Evolutionary conservation across 176 grass and related monocot species (phyloP).

Genomic region (Tuctoria greenei): DNA sequence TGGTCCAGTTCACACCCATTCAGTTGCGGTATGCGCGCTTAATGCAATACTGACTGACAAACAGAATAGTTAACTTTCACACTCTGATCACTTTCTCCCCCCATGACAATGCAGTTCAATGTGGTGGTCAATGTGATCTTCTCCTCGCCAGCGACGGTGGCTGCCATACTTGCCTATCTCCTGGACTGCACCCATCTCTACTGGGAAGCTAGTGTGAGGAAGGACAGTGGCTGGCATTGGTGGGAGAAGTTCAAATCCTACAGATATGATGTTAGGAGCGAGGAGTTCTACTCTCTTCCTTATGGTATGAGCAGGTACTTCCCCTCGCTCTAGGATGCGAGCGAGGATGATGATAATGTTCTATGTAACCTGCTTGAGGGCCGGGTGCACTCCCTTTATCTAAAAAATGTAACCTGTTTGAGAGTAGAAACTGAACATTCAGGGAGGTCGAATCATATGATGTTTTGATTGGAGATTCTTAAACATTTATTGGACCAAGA

Average conservation of each 20-base stretch:
- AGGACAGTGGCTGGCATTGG: conserved; percentile 77
- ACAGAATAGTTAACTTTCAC: background rate
- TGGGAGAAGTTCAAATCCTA: conserved; percentile 78
- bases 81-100: conserved; percentile 18
- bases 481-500: background rate
- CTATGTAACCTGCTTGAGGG: conserved; percentile 1
- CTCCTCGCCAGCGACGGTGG: conserved; percentile 84
- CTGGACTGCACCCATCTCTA: conserved; percentile 69
- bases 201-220: conserved; percentile 54
- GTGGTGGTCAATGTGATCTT: conserved; percentile 91
- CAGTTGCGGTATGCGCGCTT: conserved; percentile 46
- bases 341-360: background rate
- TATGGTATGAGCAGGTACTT: conserved; percentile 89
- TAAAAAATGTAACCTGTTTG: too few species aligned
- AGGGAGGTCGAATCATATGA: too few species aligned
- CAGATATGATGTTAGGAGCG: conserved; percentile 57
- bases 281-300: conserved; percentile 89
- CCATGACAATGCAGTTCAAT: conserved; percentile 68
- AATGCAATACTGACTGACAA: background rate
- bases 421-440: too few species aligned
- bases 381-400: too few species aligned
- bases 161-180: conserved; percentile 74
- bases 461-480: conserved; percentile 20
- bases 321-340: conserved; percentile 62
- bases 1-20: conserved; percentile 68